Evolutionary conservation across 306 rosid species (phyloP).

Genomic region (Lablab purpureus): DNA sequence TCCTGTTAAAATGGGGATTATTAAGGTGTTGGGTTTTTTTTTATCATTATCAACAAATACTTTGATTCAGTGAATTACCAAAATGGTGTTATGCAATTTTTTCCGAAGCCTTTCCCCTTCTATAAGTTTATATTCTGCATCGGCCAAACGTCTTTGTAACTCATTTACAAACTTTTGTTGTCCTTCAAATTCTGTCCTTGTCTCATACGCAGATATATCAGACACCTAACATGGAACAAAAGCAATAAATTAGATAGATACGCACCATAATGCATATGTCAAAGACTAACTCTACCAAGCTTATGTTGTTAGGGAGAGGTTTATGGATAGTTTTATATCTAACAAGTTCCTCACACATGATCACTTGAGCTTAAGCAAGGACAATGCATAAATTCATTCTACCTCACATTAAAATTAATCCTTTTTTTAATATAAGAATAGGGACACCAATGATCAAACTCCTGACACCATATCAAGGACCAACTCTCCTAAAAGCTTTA

Average conservation of each 20-base stretch:
- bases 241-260: slow-evolving; percentile 33
- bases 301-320: background rate
- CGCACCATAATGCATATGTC: background rate
- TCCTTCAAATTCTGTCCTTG: slow-evolving; percentile 80
- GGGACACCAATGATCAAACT: background rate
- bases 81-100: slow-evolving; percentile 89
- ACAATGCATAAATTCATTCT: background rate
- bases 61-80: slow-evolving; percentile 62
- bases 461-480: background rate
- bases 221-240: slow-evolving; percentile 60
- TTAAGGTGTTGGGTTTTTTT: slow-evolving; percentile 22
- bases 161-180: slow-evolving; percentile 69
- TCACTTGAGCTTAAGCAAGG: background rate
- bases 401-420: background rate
- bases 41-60: slow-evolving; percentile 11
- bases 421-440: background rate
- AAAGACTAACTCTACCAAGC: too few species aligned
- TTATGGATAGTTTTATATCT: background rate
- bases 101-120: slow-evolving; percentile 96
- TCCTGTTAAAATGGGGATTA: slow-evolving; percentile 65
- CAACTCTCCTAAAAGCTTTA: background rate
- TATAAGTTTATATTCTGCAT: slow-evolving; percentile 81
- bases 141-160: slow-evolving; percentile 74
- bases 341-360: background rate
- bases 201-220: slow-evolving; percentile 72